Evolutionary conservation across 192 early-diverging fungal species (phyloP).

Genomic region (Backusella parvicylindrica): DNA sequence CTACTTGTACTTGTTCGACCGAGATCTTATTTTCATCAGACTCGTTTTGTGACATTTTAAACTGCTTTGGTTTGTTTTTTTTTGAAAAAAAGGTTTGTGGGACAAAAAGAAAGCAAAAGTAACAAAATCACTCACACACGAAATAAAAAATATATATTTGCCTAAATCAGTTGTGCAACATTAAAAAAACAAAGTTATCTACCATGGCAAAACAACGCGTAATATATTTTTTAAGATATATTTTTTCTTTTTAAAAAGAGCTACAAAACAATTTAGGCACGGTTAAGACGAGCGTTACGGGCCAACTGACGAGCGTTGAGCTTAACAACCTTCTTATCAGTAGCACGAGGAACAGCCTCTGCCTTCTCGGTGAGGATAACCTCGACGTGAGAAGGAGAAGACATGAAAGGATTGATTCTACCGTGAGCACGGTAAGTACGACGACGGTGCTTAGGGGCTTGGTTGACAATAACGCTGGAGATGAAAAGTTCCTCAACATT

Average conservation of each 20-base stretch:
- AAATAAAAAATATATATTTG: background rate
- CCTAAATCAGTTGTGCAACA: background rate
- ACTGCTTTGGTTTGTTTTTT: background rate
- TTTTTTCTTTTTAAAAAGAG: background rate
- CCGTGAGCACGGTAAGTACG: conserved; percentile 99
- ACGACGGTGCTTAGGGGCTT: conserved; percentile 95
- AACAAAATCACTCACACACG: background rate
- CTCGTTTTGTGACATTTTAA: background rate
- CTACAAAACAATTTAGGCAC: conserved; percentile 24
- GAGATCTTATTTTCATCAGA: background rate
- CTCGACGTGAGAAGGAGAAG: conserved; percentile 95
- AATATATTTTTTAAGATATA: background rate
- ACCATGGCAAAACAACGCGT: conserved; percentile 1
- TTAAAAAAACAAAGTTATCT: background rate
- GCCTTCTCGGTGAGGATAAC: conserved; percentile 89
- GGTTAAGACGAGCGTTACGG: conserved; percentile 41
- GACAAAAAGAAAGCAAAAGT: background rate
- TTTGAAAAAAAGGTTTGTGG: background rate
- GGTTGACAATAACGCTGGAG: conserved; percentile 97
- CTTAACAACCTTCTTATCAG: conserved; percentile 47
- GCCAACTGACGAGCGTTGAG: conserved; percentile 57
- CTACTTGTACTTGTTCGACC: background rate
- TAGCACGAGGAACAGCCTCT: conserved; percentile 72
- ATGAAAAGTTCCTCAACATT: conserved; percentile 84
- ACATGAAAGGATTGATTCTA: conserved; percentile 93